Conservation (phyloP, 306 rosid species). For the Dalbergia oliveri region DNA sequence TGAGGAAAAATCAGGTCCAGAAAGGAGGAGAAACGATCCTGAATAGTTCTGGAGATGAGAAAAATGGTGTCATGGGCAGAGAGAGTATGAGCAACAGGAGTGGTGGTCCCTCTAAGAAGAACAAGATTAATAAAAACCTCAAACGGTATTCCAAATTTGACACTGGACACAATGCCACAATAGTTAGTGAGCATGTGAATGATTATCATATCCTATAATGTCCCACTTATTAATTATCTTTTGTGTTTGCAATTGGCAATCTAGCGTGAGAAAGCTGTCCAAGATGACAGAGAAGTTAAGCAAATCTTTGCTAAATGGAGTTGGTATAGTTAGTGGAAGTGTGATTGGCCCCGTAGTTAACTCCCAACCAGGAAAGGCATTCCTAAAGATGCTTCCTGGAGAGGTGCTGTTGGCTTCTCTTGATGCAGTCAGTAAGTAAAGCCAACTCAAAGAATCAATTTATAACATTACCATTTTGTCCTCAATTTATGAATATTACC, state of each 20-base stretch:
- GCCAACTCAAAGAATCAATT: neutral
- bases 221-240: neutral
- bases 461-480: neutral
- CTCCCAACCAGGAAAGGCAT: conserved; percentile 81
- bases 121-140: conserved; percentile 66
- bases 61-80: conserved; percentile 45
- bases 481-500: neutral
- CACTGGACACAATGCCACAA: neutral
- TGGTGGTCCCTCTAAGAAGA: conserved; percentile 44
- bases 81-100: conserved; percentile 42
- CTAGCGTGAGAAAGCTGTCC: conserved; percentile 77
- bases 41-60: conserved; percentile 46
- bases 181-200: conserved; percentile 2
- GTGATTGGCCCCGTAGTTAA: conserved; percentile 76
- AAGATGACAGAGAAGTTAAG: conserved; percentile 88
- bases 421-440: conserved; percentile 89
- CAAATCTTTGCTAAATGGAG: conserved; percentile 82
- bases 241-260: conserved; percentile 8
- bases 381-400: conserved; percentile 89
- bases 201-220: neutral
- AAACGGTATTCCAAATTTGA: conserved; percentile 66
- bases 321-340: conserved; percentile 79
- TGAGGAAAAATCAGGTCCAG: conserved; percentile 65
- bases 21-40: conserved; percentile 91
- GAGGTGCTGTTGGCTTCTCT: conserved; percentile 90